Base-by-base conservation (phyloP, 176 grass and related monocot species). In the Neostapfia colusana region DNA sequence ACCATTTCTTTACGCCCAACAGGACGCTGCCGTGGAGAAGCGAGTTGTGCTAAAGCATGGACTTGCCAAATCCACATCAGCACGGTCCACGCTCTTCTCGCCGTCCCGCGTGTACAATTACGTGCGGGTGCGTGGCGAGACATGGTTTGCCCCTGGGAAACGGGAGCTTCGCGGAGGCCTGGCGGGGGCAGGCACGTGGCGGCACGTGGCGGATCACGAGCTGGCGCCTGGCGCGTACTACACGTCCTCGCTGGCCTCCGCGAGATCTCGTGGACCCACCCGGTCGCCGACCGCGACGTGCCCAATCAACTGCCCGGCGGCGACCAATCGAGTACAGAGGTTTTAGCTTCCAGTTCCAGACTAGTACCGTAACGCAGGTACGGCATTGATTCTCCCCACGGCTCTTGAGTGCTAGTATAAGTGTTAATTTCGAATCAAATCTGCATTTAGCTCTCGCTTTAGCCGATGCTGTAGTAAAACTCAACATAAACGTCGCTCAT, bases 191-290 rank as follows among this genome's bases (percentile, higher is more conserved):
- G 48, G 86, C 81, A 75, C 86, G 86, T 88, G 86, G 76, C 21
- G 81, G 35, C 86, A 81, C 86, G 86, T n/a, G 69, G 86, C 75
- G 48, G 37, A 25, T 69, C 80, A 69, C 80, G 80, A 62, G 86
- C 31, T 31, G n/a, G n/a, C n/a, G n/a, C n/a, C 70, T 8, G 8
- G 72, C 84, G 8, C 18, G 78, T 11, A 63, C 77, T 80, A 74
- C 85, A 61, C 79, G 25, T 7, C 68, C 57, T 1, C 7, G 0
- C 10, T 31, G 77, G 44, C 58, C 77, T 70, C 51, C 43, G 3
- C 67, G 56, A 11, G 20, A 10, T 8, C 67, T 54, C 8, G 17
- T 13, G 74, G 74, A 27, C 68, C 80, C 35, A 12, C 0, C 16
- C 42, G 21, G 53, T 75, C 63, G 20, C n/a, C 2, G 76, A 74